These are phyloP conservation scores for Piper betle DNA, from an alignment of 164 flowering plant genomes.

Conservation along the genomic window DNA sequence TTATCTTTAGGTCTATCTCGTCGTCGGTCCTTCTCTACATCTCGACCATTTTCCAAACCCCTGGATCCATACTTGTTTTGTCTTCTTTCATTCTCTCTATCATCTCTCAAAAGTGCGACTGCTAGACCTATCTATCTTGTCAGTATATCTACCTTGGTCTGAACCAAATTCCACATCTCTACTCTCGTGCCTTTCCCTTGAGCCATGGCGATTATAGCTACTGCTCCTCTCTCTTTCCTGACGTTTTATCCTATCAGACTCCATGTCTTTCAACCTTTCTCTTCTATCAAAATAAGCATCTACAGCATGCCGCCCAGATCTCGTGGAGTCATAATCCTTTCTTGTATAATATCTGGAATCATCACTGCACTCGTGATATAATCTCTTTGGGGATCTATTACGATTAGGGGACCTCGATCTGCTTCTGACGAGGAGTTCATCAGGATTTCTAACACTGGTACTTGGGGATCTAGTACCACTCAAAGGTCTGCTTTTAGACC, in stretches of 20 bases:
- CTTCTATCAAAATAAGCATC: slow-evolving; percentile 2
- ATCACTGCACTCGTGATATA: slow-evolving; percentile 9
- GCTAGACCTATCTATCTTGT: slow-evolving; percentile 12
- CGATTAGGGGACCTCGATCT: slow-evolving; percentile 40
- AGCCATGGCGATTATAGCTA: slow-evolving; percentile 18
- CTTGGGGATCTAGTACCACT: slow-evolving; percentile 15
- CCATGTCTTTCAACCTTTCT: slow-evolving; percentile 2
- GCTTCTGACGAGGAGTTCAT: slow-evolving; percentile 17
- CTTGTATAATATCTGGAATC: slow-evolving; percentile 11
- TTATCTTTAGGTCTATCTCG: slow-evolving; percentile 16
- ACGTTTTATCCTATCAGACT: slow-evolving; percentile 11
- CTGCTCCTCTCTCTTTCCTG: slow-evolving; percentile 24
- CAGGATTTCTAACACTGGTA: slow-evolving; percentile 11
- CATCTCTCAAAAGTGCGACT: slow-evolving; percentile 12
- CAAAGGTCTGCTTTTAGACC: slow-evolving; percentile 13
- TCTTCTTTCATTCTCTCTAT: slow-evolving; percentile 10
- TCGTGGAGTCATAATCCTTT: slow-evolving; percentile 21
- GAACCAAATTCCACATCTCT: slow-evolving; percentile 9
- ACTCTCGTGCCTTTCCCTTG: slow-evolving; percentile 19
- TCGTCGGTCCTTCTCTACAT: slow-evolving; percentile 15
- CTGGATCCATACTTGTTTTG: slow-evolving; percentile 1
- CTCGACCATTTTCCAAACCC: slow-evolving; percentile 10
- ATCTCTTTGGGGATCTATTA: slow-evolving; percentile 3
- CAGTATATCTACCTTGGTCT: slow-evolving; percentile 9
- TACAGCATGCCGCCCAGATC: neutral